A percentile compares a stretch with the other conserved stretches of the same genome.
phyloP scores from a whole-genome alignment of 2,329 filamentous ascomycete species.

The Zymoseptoria ardabiliae region DNA sequence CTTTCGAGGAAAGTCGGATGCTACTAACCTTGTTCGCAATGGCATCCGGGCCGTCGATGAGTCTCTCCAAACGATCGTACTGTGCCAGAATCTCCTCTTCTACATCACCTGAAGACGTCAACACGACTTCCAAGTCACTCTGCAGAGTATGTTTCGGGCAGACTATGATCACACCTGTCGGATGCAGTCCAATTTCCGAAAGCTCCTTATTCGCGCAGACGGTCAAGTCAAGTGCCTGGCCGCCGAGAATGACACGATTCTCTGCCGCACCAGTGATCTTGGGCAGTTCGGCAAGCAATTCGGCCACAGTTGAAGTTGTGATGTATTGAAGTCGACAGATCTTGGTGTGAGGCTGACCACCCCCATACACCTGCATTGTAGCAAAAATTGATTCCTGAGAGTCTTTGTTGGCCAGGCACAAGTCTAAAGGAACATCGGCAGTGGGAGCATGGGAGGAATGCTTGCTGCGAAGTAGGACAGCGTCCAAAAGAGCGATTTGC shows the following conservation, averaged over 20 bases:
- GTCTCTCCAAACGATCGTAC: conserved; percentile 76
- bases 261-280: conserved; percentile 17
- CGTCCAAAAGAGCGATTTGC: conserved; percentile 14
- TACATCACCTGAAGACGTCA: conserved; percentile 41
- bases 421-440: background rate
- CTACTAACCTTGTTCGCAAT: conserved; percentile 32
- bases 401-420: background rate
- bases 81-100: conserved; percentile 75
- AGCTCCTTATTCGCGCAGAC: conserved; percentile 11
- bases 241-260: conserved; percentile 20
- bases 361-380: conserved; percentile 16
- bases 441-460: background rate
- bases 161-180: conserved; percentile 20
- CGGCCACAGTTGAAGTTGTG: conserved; percentile 10
- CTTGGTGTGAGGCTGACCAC: conserved; percentile 13
- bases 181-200: conserved; percentile 14
- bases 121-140: conserved; percentile 20
- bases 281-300: conserved; percentile 18
- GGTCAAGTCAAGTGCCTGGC: conserved; percentile 16
- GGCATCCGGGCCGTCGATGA: conserved; percentile 60
- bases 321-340: conserved; percentile 11
- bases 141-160: conserved; percentile 20
- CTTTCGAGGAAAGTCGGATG: background rate
- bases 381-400: conserved; percentile 8
- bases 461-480: conserved; percentile 14